Evolutionary conservation across 768 basidiomycete species (phyloP).

Genomic region (Exidia glandulosa): DNA sequence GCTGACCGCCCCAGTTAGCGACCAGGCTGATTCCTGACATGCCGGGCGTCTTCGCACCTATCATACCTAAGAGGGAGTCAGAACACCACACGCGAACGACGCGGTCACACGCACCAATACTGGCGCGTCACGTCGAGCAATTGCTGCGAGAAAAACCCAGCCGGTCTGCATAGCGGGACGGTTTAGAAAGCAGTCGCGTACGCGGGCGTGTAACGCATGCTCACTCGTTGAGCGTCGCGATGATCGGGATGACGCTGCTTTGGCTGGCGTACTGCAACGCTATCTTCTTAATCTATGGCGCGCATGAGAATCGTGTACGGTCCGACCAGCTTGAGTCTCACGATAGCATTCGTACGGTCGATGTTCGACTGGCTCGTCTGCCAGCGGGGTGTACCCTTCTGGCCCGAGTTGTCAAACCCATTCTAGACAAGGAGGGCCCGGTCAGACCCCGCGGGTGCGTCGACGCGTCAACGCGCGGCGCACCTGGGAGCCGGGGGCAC

Average conservation of each 20-base stretch:
- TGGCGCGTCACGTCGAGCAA: constrained; percentile 41
- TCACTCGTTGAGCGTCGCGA: constrained; percentile 74
- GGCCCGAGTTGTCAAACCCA: constrained; percentile 79
- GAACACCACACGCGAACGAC: background rate
- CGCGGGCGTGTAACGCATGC: constrained; percentile 5
- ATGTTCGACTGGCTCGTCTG: constrained; percentile 56
- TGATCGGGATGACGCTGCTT: constrained; percentile 45
- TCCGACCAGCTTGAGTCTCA: no score
- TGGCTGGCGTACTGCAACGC: constrained; percentile 47
- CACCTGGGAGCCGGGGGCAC: constrained; percentile 75
- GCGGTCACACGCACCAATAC: constrained; percentile 37
- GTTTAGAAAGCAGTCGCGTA: background rate
- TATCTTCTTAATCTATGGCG: constrained; percentile 22
- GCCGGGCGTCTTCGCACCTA: no score
- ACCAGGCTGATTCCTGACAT: no score
- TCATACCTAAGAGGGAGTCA: background rate
- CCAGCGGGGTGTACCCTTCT: constrained; percentile 54
- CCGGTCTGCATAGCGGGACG: constrained; percentile 38
- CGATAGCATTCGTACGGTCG: constrained; percentile 52
- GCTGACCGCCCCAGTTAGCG: no score
- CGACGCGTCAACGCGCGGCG: constrained; percentile 33
- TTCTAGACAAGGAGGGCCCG: constrained; percentile 4
- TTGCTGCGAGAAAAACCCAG: constrained; percentile 47
- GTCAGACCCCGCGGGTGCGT: constrained; percentile 4
- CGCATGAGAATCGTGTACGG: no score